Percentiles rank a stretch among this genome's conserved stretches.
These are phyloP conservation scores for sunflower (Helianthus annuus) DNA, from an alignment of 129 eudicot species.

Conservation along the genomic window HanXRQr2.0-SUNRISE NC_035435.2:790976-791475, in stretches of 20 bases:
- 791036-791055: slow-evolving; percentile 67
- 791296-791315: slow-evolving; percentile 83
- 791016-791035: slow-evolving; percentile 55
- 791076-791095: slow-evolving; percentile 91
- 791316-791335: slow-evolving; percentile 74
- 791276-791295: slow-evolving; percentile 75
- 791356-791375: too few relatives aligned
- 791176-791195: slow-evolving; percentile 68
- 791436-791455: slow-evolving; percentile 50
- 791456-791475: slow-evolving; percentile 76
- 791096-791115: slow-evolving; percentile 84
- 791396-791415: too few relatives aligned
- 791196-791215: slow-evolving; percentile 79
- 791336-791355: slow-evolving; percentile 42
- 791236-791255: slow-evolving; percentile 92
- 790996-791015: slow-evolving; percentile 86
- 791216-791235: slow-evolving; percentile 86
- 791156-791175: slow-evolving; percentile 78
- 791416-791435: slow-evolving; percentile 64
- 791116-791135: slow-evolving; percentile 65
- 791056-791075: slow-evolving; percentile 60
- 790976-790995: too few relatives aligned
- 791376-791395: too few relatives aligned
- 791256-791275: slow-evolving; percentile 95
- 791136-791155: slow-evolving; percentile 79